Conservation (phyloP, 257 asterid species). For the Nemophila menziesii region DNA sequence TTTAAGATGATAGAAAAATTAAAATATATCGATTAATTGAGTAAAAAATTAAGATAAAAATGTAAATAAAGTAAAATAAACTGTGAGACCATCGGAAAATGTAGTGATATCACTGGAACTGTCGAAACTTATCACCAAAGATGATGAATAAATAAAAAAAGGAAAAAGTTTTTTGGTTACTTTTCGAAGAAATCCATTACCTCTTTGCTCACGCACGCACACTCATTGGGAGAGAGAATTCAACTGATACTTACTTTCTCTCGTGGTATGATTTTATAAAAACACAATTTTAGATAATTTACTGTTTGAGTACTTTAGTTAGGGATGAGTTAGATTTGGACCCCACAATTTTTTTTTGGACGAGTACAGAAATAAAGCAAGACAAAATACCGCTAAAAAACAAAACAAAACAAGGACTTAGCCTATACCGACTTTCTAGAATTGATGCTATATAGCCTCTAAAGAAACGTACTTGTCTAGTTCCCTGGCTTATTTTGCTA, state of each 20-base stretch:
- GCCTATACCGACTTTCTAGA: too few species aligned
- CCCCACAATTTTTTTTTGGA: too few species aligned
- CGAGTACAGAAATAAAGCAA: too few species aligned
- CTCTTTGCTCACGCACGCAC: neutral
- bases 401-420: too few species aligned
- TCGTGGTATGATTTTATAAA: neutral
- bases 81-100: constrained; percentile 12
- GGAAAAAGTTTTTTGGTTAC: neutral
- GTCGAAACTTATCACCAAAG: constrained; percentile 6
- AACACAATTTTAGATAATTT: neutral
- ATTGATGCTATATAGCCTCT: too few species aligned
- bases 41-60: neutral
- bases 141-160: constrained; percentile 1
- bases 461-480: too few species aligned
- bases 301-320: neutral
- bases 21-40: neutral
- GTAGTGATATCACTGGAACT: constrained; percentile 11
- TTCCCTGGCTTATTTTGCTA: too few species aligned
- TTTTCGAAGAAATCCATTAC: neutral
- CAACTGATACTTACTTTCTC: neutral
- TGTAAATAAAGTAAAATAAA: constrained; percentile 3
- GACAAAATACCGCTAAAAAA: too few species aligned
- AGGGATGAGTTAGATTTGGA: too few species aligned
- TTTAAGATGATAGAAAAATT: neutral
- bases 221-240: neutral